A percentile compares a stretch with the other conserved stretches of the same genome.
Evolutionary conservation across 2,329 filamentous ascomycete species (phyloP).

Genomic region (Penicillium freii): DNA sequence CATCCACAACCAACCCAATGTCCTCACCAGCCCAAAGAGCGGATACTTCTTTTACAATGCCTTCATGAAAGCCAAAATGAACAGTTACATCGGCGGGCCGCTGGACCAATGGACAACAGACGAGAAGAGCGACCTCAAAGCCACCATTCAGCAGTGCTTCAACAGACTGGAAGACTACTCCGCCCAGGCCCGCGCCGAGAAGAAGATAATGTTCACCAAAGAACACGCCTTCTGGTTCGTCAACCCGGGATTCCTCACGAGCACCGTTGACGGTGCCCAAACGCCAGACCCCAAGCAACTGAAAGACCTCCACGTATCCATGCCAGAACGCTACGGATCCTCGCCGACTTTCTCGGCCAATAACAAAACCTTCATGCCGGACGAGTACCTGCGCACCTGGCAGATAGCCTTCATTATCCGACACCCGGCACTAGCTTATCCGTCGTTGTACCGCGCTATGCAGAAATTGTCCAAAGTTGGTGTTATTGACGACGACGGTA

Average conservation of each 20-base stretch:
- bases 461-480: conserved; percentile 15
- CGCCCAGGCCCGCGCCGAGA: conserved; percentile 19
- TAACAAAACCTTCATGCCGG: conserved; percentile 37
- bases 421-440: conserved; percentile 40
- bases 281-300: not conserved
- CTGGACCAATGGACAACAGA: conserved; percentile 27
- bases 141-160: conserved; percentile 26
- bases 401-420: conserved; percentile 37
- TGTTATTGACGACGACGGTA: conserved; percentile 9
- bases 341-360: conserved; percentile 24
- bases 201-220: conserved; percentile 36
- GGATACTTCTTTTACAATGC: conserved; percentile 20
- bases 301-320: conserved; percentile 13
- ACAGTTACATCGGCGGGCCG: conserved; percentile 11
- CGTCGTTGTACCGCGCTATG: conserved; percentile 37
- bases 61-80: not conserved
- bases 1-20: conserved; percentile 13
- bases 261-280: conserved; percentile 1
- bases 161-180: conserved; percentile 25
- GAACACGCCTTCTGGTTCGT: conserved; percentile 34
- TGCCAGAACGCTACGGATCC: conserved; percentile 12
- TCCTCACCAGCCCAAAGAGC: conserved; percentile 1
- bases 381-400: conserved; percentile 34
- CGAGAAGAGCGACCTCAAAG: conserved; percentile 22
- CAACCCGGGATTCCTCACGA: conserved; percentile 21